Evolutionary conservation across 768 basidiomycete species (phyloP), one percentile per base, ranked within the genome.

Genomic region (Phlegmacium glaucopus): DNA sequence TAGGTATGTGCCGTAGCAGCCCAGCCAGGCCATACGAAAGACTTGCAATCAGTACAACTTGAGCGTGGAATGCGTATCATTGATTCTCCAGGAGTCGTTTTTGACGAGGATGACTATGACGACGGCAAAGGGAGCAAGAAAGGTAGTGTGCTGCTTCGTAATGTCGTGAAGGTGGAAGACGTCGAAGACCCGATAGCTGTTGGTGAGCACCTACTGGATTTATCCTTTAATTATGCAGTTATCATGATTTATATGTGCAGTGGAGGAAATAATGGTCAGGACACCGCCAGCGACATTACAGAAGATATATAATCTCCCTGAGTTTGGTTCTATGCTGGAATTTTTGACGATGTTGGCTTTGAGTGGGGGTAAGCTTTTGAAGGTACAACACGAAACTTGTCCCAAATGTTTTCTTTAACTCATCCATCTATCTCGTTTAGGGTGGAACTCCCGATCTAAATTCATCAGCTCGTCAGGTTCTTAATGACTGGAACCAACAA

Each of bases 21-120:
- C 9, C 92, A 93, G 57, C 86, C 96, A 0, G 95, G 95, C 3
- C 92, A 94, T 59, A 98, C 95, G 6, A 89, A 90, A 49, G 88
- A 91, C 25, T 72, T 96, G 13, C 94, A 99, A 66, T 90, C 89
- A 6, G 70, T 98, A 5, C 90, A 91, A 52, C 75, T 99, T 4
- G 95, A 98, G 64, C 89, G 93, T 37, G 93, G 94, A 1, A 77
- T 99, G 60, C 83, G 86, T 47, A 85, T 98, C 29, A 77, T 98
- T 6, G 96, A 98, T 66, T 97, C 94, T 30, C 95, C 96, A 1
- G 96, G 95, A 51, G 93, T 98, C n/a, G 89, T 99, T 2, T 91
- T 96, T 55, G 91, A 94, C 50, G 90, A 92, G 47, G 83, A 88
- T 47, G 77, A 83, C 40, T 62, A 60, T 47, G 62, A 64, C 30